A percentile compares a stretch with the other conserved stretches of the same genome.
phyloP scores from a whole-genome alignment of 768 basidiomycete genomes.

The Lyophyllum decastes region DNA sequence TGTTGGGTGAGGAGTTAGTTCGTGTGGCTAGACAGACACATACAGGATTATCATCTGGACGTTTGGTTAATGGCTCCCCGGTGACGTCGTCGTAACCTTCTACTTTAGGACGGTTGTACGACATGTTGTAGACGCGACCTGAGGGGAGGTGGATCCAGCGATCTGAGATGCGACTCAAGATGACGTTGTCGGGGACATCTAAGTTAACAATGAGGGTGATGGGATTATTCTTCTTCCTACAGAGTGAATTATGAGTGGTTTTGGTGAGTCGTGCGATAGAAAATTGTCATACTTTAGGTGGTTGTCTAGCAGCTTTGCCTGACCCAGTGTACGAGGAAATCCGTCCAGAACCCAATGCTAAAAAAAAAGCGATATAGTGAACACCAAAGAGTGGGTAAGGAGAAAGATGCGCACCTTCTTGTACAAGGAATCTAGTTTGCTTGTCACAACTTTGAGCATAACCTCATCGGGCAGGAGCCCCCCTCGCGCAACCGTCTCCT shows the following conservation, averaged over 20 bases:
- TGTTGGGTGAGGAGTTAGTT: not conserved
- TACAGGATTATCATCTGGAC: constrained; percentile 90
- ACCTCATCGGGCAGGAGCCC: constrained; percentile 78
- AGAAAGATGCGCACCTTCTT: constrained; percentile 52
- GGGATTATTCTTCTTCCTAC: constrained; percentile 61
- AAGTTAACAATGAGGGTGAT: constrained; percentile 84
- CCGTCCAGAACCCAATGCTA: constrained; percentile 94
- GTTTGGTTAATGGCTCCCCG: constrained; percentile 83
- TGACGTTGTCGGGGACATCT: constrained; percentile 86
- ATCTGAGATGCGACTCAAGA: constrained; percentile 84
- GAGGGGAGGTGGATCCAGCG: constrained; percentile 89
- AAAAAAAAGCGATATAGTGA: constrained; percentile 1
- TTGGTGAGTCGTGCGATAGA: constrained; percentile 1
- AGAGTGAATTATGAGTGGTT: not conserved
- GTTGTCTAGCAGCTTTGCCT: constrained; percentile 76
- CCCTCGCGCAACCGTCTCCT: constrained; percentile 78
- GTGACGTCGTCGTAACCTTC: constrained; percentile 84
- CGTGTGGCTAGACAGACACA: not conserved
- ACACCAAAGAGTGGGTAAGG: not conserved
- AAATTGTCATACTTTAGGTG: constrained; percentile 60
- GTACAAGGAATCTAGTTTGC: constrained; percentile 64
- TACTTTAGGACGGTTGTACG: constrained; percentile 82
- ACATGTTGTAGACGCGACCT: constrained; percentile 87
- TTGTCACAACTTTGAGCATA: constrained; percentile 75
- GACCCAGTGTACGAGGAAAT: constrained; percentile 87